Evolutionary conservation across 495 filamentous ascomycete genomes (phyloP).

Genomic region (Darksidea phi): DNA sequence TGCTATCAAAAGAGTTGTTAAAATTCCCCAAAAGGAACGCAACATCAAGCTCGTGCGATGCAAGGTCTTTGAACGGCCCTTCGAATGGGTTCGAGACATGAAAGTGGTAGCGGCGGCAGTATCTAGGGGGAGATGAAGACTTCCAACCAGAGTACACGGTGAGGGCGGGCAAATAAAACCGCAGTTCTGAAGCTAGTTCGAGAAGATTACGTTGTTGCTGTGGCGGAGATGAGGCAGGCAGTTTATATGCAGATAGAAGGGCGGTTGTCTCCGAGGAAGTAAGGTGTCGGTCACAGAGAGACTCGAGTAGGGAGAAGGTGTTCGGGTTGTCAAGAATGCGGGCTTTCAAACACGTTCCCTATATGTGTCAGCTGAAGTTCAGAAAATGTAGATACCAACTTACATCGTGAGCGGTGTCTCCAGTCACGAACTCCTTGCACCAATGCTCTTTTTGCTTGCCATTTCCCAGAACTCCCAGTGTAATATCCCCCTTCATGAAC

Average conservation of each 20-base stretch:
- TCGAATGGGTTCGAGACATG: slow-evolving; percentile 21
- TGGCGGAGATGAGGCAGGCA: neutral
- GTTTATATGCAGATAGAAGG: slow-evolving; percentile 22
- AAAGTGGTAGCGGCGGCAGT: slow-evolving; percentile 17
- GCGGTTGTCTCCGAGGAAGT: neutral
- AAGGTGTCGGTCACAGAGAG: slow-evolving; percentile 12
- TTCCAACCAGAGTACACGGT: slow-evolving; percentile 4
- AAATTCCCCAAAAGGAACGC: slow-evolving; percentile 13
- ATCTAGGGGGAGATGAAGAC: neutral
- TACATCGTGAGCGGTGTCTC: slow-evolving; percentile 21
- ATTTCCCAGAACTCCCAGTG: slow-evolving; percentile 3
- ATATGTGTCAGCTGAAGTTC: neutral
- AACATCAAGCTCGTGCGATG: slow-evolving; percentile 28
- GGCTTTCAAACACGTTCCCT: slow-evolving; percentile 29
- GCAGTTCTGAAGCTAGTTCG: slow-evolving; percentile 15
- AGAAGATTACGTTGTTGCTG: slow-evolving; percentile 4
- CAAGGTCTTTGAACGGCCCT: slow-evolving; percentile 1
- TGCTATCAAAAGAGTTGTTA: neutral
- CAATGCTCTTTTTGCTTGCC: slow-evolving; percentile 4
- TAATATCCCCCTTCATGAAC: slow-evolving; percentile 14
- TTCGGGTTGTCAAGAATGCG: slow-evolving; percentile 26
- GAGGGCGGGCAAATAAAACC: slow-evolving; percentile 19
- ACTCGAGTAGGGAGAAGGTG: slow-evolving; percentile 3
- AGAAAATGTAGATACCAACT: too few relatives aligned
- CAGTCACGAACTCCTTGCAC: slow-evolving; percentile 28